Evolutionary conservation across 345 rosid genomes (phyloP).

Genomic region (Tarenaya hassleriana): DNA sequence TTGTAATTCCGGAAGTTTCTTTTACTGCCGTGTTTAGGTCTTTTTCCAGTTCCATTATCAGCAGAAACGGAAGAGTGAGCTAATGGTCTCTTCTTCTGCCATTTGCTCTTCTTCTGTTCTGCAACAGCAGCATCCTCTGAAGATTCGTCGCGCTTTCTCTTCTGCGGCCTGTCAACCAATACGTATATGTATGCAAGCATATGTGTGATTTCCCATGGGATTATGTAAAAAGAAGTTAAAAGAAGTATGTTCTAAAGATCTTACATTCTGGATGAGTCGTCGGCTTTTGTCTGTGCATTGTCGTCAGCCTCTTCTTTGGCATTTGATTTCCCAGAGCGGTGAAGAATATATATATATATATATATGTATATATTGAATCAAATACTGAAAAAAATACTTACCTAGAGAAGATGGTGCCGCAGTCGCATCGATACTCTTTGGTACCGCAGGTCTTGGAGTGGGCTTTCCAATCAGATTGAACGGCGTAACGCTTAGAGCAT

Average conservation of each 20-base stretch:
- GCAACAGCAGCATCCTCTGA: slow-evolving; percentile 15
- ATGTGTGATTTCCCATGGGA: neutral
- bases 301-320: slow-evolving; percentile 36
- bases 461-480: no score
- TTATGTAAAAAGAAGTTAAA: neutral
- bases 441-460: no score
- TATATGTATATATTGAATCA: no score
- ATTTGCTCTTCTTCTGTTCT: slow-evolving; percentile 25
- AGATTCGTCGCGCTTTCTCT: slow-evolving; percentile 25
- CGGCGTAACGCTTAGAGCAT: no score
- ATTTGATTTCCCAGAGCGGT: slow-evolving; percentile 51
- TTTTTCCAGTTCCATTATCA: slow-evolving; percentile 19
- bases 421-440: no score
- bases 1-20: slow-evolving; percentile 25
- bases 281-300: slow-evolving; percentile 20
- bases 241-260: slow-evolving; percentile 5
- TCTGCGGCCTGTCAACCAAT: slow-evolving; percentile 16
- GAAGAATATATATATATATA: no score
- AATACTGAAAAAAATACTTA: no score
- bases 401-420: no score
- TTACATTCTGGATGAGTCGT: slow-evolving; percentile 24
- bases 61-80: slow-evolving; percentile 20
- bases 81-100: slow-evolving; percentile 18
- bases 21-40: slow-evolving; percentile 19
- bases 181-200: slow-evolving; percentile 7